Evolutionary conservation across 495 filamentous ascomycete genomes (phyloP), one percentile per base, ranked within the genome.

Genomic region (Penicillium herquei): DNA sequence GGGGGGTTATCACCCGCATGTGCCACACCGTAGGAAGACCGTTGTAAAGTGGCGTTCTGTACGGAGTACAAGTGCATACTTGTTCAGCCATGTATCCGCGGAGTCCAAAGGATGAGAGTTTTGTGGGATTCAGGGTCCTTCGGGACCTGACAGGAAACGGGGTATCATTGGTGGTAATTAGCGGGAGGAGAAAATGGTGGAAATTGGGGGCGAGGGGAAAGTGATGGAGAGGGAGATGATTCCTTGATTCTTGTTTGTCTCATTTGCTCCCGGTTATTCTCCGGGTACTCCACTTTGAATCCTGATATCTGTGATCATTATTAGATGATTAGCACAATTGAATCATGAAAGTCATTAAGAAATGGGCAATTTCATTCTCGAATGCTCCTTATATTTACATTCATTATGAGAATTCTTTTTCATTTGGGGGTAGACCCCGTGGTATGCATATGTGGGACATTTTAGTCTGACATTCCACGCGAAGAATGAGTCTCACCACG

Each of bases 251-350:
- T n/a, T n/a, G 37, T n/a, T 39, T 13, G 37, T 13, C 37, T 39
- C 37, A 39, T 42, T 17, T 42, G 39, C 42, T 37, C 34, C 34
- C 34, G 42, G 42, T 26, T 44, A 44, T 44, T 44, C 42, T 44
- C 42, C 42, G 42, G 42, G 7, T 9, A 12, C 17, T 44, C 16
- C 26, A 9, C 42, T 12, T 11, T 30, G 16, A 13, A 13, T 26
- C 10, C 12, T 44, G 39, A 41, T 41, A 5, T 44, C 7, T 30
- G 1, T 21, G 12, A 8, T 11, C 18, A 44, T 42, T 17, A 16
- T 16, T n/a, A n/a, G n/a, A n/a, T n/a, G n/a, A n/a, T n/a, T n/a
- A n/a, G n/a, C n/a, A n/a, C n/a, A n/a, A n/a, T n/a, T n/a, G n/a
- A n/a, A n/a, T n/a, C n/a, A n/a, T n/a, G n/a, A n/a, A n/a, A n/a